Evolutionary conservation across 805 yeast genomes (phyloP), one percentile per base, ranked within the genome.

Genomic region (Barnettozyma pratensis): DNA sequence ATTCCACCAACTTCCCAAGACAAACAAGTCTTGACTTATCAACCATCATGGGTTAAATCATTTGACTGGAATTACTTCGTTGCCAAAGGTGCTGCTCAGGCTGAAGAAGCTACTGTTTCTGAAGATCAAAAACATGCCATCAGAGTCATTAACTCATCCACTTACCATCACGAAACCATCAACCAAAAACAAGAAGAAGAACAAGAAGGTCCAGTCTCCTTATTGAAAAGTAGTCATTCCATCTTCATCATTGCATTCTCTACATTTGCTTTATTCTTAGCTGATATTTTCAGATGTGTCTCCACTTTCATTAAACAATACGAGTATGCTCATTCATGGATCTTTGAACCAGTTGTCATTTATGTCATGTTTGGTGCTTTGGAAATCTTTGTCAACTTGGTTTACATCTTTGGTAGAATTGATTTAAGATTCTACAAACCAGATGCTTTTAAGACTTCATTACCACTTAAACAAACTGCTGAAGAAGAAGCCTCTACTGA

Each of bases 341-440:
- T 79, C 36, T 71, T 70, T 59, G 67, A 72, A 48, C 79, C 82
- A n/a, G 77, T 76, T 42, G 81, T 79, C 29, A 79, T 83, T 80
- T 85, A 83, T 63, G 72, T 81, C 31, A 66, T 78, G 54, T 85
- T 86, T 77, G 91, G 91, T 42, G 80, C 75, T 8, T 70, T 83
- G 41, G 94, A 86, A 68, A 71, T 75, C 0, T 56, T 82, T 28
- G 79, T 81, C 49, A 77, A 81, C 55, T 42, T 79, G 14, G 53
- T 81, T 36, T 83, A 79, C 63, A 62, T 86, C 48, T 56, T 83
- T 38, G 80, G 83, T 30, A 76, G 95, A 66, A 77, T 83, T 42
- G 95, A 86, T 63, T 71, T 86, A 59, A 76, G 94, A 66, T 86
- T 85, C 69, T 86, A 86, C 74, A 80, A 85, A 63, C 91, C 94